Percentiles rank a stretch among this genome's conserved stretches.
phyloP scores from a whole-genome alignment of 2,329 filamentous ascomycete species.

The Anthostomella pinea region DNA sequence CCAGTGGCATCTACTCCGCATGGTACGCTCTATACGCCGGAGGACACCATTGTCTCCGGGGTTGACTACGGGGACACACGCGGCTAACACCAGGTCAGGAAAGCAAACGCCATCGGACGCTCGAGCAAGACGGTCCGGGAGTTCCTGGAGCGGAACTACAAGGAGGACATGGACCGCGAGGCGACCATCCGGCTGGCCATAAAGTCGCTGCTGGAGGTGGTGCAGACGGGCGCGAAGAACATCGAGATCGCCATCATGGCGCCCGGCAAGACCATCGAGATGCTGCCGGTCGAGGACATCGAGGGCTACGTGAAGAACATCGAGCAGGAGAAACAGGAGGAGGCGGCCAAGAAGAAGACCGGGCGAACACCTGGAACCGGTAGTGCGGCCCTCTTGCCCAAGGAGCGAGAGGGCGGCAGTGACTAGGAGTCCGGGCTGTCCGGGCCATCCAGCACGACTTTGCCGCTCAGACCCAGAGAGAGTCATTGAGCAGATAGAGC shows the following conservation, averaged over 20 bases:
- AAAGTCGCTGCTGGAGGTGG: conserved; percentile 96
- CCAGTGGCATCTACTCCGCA: conserved; percentile 98
- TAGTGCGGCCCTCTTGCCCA: conserved; percentile 71
- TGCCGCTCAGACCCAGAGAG: too few relatives aligned
- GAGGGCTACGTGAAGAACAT: conserved; percentile 98
- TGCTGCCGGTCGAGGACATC: conserved; percentile 93
- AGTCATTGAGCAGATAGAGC: too few relatives aligned
- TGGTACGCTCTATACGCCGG: conserved; percentile 61
- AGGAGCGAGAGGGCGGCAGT: conserved; percentile 44
- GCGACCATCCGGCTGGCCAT: conserved; percentile 95
- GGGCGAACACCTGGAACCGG: conserved; percentile 69
- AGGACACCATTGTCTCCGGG: conserved; percentile 12
- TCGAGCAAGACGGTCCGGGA: conserved; percentile 99
- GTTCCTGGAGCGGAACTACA: conserved; percentile 98
- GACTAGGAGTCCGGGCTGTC: too few relatives aligned
- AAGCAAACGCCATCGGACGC: conserved; percentile 96
- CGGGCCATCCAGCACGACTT: too few relatives aligned
- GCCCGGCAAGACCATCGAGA: conserved; percentile 85
- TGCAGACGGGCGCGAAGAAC: conserved; percentile 98
- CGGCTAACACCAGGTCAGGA: conserved; percentile 56
- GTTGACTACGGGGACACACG: not conserved
- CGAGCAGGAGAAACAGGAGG: conserved; percentile 98
- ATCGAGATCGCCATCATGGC: conserved; percentile 99
- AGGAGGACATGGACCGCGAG: conserved; percentile 94
- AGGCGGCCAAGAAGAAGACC: conserved; percentile 95